A percentile compares a stretch with the other conserved stretches of the same genome.
These are phyloP conservation scores for Cladorrhinum samala DNA, from an alignment of 495 filamentous ascomycete species.

Conservation along the genomic window DNA sequence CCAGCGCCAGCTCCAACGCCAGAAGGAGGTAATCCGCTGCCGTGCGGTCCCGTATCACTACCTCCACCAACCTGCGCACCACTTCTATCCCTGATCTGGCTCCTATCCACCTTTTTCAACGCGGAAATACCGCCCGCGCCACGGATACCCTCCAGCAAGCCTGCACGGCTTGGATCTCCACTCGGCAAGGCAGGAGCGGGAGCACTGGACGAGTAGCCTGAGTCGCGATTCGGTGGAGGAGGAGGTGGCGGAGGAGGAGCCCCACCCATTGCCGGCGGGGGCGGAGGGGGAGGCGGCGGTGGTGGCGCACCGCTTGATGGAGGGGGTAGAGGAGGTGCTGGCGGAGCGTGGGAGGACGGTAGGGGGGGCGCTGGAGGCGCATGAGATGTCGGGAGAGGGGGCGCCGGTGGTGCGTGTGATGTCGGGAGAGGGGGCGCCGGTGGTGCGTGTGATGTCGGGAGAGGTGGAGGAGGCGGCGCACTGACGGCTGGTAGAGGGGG, in stretches of 20 bases:
- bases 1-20: conserved; percentile 43
- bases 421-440: conserved; percentile 35
- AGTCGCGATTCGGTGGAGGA: conserved; percentile 57
- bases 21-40: conserved; percentile 46
- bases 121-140: conserved; percentile 64
- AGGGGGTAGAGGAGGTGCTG: conserved; percentile 38
- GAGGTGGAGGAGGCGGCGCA: conserved; percentile 32
- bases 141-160: conserved; percentile 77
- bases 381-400: conserved; percentile 24
- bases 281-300: conserved; percentile 51
- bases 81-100: conserved; percentile 75
- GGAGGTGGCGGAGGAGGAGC: conserved; percentile 62
- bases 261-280: conserved; percentile 36
- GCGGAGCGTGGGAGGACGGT: conserved; percentile 28
- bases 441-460: conserved; percentile 29
- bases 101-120: conserved; percentile 74
- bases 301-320: conserved; percentile 35
- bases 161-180: conserved; percentile 47
- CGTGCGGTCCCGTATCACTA: conserved; percentile 49
- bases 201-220: conserved; percentile 53
- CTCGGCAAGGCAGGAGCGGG: conserved; percentile 50
- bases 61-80: conserved; percentile 54
- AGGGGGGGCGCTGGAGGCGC: conserved; percentile 35
- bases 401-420: conserved; percentile 27
- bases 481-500: conserved; percentile 36